Base-by-base conservation (phyloP, 305 asterid genomes). In the Rubia tinctorum region DNA sequence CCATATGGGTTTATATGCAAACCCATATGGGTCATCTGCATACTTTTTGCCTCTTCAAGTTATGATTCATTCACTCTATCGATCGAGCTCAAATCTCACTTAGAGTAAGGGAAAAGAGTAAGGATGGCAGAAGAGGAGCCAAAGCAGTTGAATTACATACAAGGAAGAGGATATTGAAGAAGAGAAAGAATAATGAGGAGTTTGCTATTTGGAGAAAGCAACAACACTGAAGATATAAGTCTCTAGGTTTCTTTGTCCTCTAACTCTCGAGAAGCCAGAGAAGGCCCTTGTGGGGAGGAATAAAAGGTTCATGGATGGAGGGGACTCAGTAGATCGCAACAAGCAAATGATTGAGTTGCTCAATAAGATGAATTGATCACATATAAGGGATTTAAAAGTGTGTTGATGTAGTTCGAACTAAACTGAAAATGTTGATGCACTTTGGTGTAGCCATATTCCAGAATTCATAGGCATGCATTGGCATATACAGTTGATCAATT, bases 251-350 rank as follows among this genome's bases (percentile, higher is more conserved):
- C 88, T 92, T 59, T 85, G 91, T 76, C 98, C 99, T 71, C 90
- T 95, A 71, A 14, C 56, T 11, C 90, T 95, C 72, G 88, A 82
- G 85, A 89, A 88, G 45, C 97, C 96, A 7, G 98, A 88, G 56
- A 90, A 90, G 55, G 96, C 91, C 2, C 79, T 89, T 86, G 85
- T 72, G 47, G 95, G 98, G 58, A 92, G 84, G 96, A 95, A 85
- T 86, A 88, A 69, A 40, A 87, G 90, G 15, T 95, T 82, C 34
- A 78, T 47, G 45, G 96, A 90, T 55, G 99, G 99, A 20, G 98
- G 99, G 14, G 98, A 92, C 79, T 82, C 97, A n/a, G 98, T 97
- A 75, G 83, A 89, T 71, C 90, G 98, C 4, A 86, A 73, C 79
- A 91, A 88, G 71, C 84, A 43, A 59, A 90, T 92, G 81, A 92